Evolutionary conservation across 1,284 basidiomycete genomes (phyloP), one percentile per base, ranked within the genome.

Genomic region (Melampsora larici-populina): DNA sequence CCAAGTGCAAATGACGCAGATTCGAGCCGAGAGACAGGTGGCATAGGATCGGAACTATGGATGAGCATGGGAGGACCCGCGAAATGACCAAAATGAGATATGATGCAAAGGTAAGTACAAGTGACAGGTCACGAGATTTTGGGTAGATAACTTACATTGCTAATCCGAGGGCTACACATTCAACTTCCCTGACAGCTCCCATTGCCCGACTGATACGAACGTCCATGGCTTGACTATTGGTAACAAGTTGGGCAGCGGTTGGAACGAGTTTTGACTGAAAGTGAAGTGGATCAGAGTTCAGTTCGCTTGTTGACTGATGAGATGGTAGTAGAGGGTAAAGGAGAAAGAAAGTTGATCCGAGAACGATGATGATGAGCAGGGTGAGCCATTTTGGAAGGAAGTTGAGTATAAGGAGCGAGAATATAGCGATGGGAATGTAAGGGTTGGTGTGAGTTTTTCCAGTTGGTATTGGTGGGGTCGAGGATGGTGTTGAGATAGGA

Each of bases 141-240:
- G 4, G n/a, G 60, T 24, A 24, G 36, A 40, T 51, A 9, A 8
- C 51, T 58, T 40, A 76, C 73, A 76, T 36, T 21, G 48, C n/a
- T 24, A 76, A 55, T n/a, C 73, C 73, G 1, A 76, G 51, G 18
- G 73, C 73, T 31, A 76, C 73, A 48, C 73, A 76, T 76, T 76
- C 73, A 46, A 76, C 60, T 60, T 76, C 73, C 33, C 67, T 76
- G 7, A 76, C 55, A 33, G 73, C 73, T n/a, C 73, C 73, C 13
- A 76, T 68, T 17, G 73, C 73, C 2, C 73, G 64, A 62, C 73
- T 76, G 65, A 76, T 43, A 2, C 73, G 43, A 6, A 68, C n/a
- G 29, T 76, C 73, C 9, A 76, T 40, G 7, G 65, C 29, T 68
- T 76, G 73, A 46, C 26, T 24, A 24, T 58, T 76, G n/a, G 64